A percentile compares a stretch with the other conserved stretches of the same genome.
Evolutionary conservation across 176 grass and related monocot genomes (phyloP).

Genomic region (Pharus latifolius): DNA sequence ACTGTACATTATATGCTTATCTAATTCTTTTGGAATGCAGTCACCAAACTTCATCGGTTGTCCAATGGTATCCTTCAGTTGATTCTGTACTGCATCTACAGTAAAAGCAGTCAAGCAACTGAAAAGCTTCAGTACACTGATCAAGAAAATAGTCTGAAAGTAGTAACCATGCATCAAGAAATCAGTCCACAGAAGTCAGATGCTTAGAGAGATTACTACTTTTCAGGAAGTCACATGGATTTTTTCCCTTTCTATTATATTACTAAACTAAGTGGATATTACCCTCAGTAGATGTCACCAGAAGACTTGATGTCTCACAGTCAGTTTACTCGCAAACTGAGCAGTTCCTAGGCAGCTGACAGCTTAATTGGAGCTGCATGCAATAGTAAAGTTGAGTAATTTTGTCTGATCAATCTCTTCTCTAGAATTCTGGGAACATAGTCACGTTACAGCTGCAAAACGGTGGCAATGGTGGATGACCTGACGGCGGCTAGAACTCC

Average conservation of each 20-base stretch:
- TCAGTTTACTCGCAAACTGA: too few relatives aligned
- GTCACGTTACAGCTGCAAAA: too few relatives aligned
- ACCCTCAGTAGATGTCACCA: background rate
- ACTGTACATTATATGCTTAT: background rate
- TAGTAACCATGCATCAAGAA: background rate
- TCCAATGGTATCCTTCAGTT: conserved; percentile 54
- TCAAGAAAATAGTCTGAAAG: conserved; percentile 18
- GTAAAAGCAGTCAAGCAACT: conserved; percentile 18
- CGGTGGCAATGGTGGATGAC: too few relatives aligned
- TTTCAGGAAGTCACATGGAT: background rate
- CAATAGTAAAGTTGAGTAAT: too few relatives aligned
- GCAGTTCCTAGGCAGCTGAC: too few relatives aligned
- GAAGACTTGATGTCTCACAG: background rate
- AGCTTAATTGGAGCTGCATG: too few relatives aligned
- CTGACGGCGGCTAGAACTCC: too few relatives aligned
- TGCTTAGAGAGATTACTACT: background rate
- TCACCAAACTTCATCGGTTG: conserved; percentile 51
- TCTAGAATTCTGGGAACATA: too few relatives aligned
- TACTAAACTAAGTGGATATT: background rate
- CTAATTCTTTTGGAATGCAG: conserved; percentile 18
- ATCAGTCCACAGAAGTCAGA: conserved; percentile 1
- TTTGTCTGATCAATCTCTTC: too few relatives aligned
- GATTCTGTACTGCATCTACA: conserved; percentile 60
- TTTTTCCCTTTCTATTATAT: background rate
- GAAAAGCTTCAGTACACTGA: conserved; percentile 18